phyloP scores from a whole-genome alignment of 495 filamentous ascomycete genomes.

The Antarctomyces pellizariae region DNA sequence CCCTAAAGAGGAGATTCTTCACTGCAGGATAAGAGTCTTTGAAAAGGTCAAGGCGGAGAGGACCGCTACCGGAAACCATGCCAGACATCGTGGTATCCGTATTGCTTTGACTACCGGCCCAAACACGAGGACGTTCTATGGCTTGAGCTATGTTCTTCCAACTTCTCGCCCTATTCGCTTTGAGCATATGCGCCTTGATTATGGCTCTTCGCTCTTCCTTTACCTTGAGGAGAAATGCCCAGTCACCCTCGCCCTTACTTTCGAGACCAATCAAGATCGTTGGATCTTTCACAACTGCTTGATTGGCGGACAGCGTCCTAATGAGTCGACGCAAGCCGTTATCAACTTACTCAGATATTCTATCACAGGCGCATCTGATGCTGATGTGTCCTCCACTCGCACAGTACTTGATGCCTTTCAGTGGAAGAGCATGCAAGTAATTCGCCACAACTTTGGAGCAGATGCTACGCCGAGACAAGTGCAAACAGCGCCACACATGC shows the following conservation, averaged over 20 bases:
- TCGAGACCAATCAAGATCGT: constrained; percentile 43
- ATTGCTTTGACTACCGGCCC: constrained; percentile 51
- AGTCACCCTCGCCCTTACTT: constrained; percentile 48
- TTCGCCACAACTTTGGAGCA: constrained; percentile 16
- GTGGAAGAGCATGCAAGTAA: constrained; percentile 21
- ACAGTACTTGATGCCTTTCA: constrained; percentile 9
- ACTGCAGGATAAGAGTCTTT: constrained; percentile 48
- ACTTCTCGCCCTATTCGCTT: constrained; percentile 43
- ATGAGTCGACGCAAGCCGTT: too few relatives aligned
- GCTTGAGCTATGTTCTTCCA: constrained; percentile 37
- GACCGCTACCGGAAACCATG: constrained; percentile 42
- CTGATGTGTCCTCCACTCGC: too few relatives aligned
- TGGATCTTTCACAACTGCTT: constrained; percentile 41
- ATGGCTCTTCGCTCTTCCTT: constrained; percentile 36
- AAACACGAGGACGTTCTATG: constrained; percentile 49
- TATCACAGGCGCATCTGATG: too few relatives aligned
- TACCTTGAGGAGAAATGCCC: constrained; percentile 40
- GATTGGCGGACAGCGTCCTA: too few relatives aligned
- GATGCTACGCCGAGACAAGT: constrained; percentile 9
- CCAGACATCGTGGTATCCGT: constrained; percentile 51
- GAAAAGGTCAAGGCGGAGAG: constrained; percentile 35
- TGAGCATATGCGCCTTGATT: constrained; percentile 42
- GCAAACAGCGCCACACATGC: constrained; percentile 26
- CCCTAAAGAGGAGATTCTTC: constrained; percentile 42
- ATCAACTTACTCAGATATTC: too few relatives aligned